Base-by-base conservation (phyloP, 805 yeast species). In the Candida montana region DNA sequence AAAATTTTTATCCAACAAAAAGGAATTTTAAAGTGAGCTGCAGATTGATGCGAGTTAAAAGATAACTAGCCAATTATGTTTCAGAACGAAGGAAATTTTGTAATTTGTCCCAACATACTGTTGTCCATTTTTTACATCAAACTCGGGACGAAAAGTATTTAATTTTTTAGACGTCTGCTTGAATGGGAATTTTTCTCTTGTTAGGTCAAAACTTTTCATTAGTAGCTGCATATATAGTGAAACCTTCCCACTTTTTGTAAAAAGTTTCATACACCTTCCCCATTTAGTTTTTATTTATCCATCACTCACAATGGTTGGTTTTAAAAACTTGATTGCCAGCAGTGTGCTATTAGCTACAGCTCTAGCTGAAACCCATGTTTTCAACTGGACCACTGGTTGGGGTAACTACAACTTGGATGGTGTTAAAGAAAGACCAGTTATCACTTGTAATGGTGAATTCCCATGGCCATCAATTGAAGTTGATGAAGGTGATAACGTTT, bases 331-430 rank as follows among this genome's bases (percentile, higher is more conserved):
- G 26, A 20, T 44, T 5, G 23, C 37, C 2, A 29, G 23, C 21
- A 36, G 39, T 37, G 33, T 35, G 15, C 12, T 44, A 5, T n/a
- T 31, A 2, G 41, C 41, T 13, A 18, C 41, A 6, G 41, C 30
- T 10, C 16, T 44, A 10, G 47, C 41, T 28, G 41, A 44, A 34
- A 52, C 56, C 4, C 62, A 59, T 30, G 53, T 37, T 29, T 63
- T 53, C 52, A 55, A 68, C 53, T 71, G 67, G 65, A 57, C 64
- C 7, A 57, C 64, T 19, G 55, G 61, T 8, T 61, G 67, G 59
- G 56, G 59, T 19, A 36, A 35, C 16, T 75, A 74, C 35, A 75
- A 73, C 53, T 83, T 85, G 1, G 87, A 81, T 47, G 84, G 84
- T 5, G 50, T 61, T 19, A 53, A 53, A 33, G 69, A 65, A 41